A percentile compares a stretch with the other conserved stretches of the same genome.
Conservation (phyloP, 2,329 filamentous ascomycete genomes). For the Pseudocercospora pini-densiflorae region DNA sequence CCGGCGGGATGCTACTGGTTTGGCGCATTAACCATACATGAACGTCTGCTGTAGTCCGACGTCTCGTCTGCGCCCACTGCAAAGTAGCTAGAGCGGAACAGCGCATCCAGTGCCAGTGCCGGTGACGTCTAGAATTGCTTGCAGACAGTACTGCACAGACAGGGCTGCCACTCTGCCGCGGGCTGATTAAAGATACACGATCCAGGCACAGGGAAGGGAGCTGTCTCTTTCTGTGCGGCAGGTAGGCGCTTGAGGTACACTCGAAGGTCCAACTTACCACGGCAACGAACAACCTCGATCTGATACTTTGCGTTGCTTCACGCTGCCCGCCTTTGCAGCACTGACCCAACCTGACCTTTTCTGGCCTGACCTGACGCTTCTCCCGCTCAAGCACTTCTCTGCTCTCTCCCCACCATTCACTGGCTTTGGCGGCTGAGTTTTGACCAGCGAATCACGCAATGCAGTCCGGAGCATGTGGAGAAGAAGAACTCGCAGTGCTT, state of each 20-base stretch:
- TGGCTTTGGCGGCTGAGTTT: constrained; percentile 2
- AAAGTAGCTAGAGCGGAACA: background rate
- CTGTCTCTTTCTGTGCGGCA: background rate
- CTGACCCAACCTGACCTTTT: background rate
- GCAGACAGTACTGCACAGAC: background rate
- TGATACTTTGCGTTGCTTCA: background rate
- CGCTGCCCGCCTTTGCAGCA: too few species aligned
- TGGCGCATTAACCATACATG: constrained; percentile 13
- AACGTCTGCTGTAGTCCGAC: constrained; percentile 9
- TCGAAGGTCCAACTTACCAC: background rate
- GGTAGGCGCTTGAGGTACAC: background rate
- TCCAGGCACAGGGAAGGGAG: constrained; percentile 1
- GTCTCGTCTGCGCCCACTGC: background rate
- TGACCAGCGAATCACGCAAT: constrained; percentile 5
- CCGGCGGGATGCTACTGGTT: constrained; percentile 6
- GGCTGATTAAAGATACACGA: background rate
- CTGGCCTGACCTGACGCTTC: background rate
- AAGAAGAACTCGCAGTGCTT: background rate
- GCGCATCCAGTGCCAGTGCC: background rate
- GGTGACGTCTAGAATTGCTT: background rate
- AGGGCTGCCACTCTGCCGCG: background rate
- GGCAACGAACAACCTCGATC: background rate
- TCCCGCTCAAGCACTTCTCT: background rate
- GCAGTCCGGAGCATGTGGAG: background rate
- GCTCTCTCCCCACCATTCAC: background rate